Conservation (phyloP, 768 basidiomycete genomes). For the Termitomyces heimii region DNA sequence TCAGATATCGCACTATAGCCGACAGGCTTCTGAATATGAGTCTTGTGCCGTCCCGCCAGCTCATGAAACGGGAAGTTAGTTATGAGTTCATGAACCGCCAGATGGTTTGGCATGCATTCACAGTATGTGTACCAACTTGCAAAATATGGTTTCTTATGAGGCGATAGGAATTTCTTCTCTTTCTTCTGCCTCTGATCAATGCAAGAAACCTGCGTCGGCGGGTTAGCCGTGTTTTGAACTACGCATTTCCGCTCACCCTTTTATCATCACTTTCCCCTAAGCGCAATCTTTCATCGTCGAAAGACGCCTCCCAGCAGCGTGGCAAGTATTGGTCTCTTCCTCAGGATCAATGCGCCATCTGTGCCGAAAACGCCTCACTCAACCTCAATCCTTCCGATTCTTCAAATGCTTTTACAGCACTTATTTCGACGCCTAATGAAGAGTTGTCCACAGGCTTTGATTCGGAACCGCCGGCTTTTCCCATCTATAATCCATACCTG, state of each 20-base stretch:
- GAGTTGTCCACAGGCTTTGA: constrained; percentile 20
- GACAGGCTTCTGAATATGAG: constrained; percentile 75
- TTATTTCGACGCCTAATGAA: constrained; percentile 17
- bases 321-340: constrained; percentile 72
- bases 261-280: constrained; percentile 25
- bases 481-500: constrained; percentile 77
- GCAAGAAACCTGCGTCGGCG: constrained; percentile 58
- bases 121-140: constrained; percentile 50
- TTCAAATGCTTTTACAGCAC: constrained; percentile 39
- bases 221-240: constrained; percentile 31
- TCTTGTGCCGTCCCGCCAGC: constrained; percentile 64
- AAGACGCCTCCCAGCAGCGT: constrained; percentile 18
- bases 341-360: constrained; percentile 83
- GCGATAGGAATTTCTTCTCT: constrained; percentile 87
- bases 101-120: constrained; percentile 99
- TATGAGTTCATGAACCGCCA: constrained; percentile 99
- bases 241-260: constrained; percentile 21
- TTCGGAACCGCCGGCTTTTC: constrained; percentile 46
- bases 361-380: constrained; percentile 69
- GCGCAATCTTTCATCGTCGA: constrained; percentile 5
- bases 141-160: constrained; percentile 3
- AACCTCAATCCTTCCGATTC: constrained; percentile 51
- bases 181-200: constrained; percentile 82
- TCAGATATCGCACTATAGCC: constrained; percentile 78
- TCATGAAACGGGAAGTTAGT: constrained; percentile 78